Conservation (phyloP, 2,329 filamentous ascomycete genomes). For the Neophaeococcomyces mojaviensis region DNA sequence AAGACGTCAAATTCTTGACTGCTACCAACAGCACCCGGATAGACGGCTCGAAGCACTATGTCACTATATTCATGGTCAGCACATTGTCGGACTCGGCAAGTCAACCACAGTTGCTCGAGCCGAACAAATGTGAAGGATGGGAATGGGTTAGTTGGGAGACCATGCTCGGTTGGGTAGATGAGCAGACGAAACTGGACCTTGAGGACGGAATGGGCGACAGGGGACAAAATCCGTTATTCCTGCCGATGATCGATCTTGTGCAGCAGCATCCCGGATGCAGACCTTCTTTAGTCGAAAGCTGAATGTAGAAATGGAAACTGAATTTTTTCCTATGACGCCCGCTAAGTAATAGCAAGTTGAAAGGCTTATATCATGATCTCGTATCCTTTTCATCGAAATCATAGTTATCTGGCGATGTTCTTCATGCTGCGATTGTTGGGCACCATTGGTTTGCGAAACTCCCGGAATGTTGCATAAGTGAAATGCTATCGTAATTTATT, state of each 20-base stretch:
- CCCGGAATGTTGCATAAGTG: neutral
- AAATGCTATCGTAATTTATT: constrained; percentile 1
- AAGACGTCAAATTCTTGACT: constrained; percentile 46
- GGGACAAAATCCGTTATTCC: constrained; percentile 34
- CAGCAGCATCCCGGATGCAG: constrained; percentile 25
- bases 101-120: constrained; percentile 43
- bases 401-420: neutral
- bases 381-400: neutral
- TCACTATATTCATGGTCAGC: constrained; percentile 62
- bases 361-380: neutral
- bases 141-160: constrained; percentile 46
- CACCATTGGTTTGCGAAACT: no score
- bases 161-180: constrained; percentile 26
- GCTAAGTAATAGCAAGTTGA: neutral
- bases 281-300: neutral
- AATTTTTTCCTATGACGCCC: no score
- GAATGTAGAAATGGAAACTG: no score
- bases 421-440: no score
- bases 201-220: constrained; percentile 23
- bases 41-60: constrained; percentile 57
- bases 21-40: constrained; percentile 62
- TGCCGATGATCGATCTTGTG: constrained; percentile 42
- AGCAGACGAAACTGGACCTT: neutral
- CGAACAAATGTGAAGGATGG: constrained; percentile 50
- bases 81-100: constrained; percentile 42